A percentile compares a stretch with the other conserved stretches of the same genome.
Evolutionary conservation across 169 alveolate genomes (phyloP).

Genomic region (Cryptosporidium canis): DNA sequence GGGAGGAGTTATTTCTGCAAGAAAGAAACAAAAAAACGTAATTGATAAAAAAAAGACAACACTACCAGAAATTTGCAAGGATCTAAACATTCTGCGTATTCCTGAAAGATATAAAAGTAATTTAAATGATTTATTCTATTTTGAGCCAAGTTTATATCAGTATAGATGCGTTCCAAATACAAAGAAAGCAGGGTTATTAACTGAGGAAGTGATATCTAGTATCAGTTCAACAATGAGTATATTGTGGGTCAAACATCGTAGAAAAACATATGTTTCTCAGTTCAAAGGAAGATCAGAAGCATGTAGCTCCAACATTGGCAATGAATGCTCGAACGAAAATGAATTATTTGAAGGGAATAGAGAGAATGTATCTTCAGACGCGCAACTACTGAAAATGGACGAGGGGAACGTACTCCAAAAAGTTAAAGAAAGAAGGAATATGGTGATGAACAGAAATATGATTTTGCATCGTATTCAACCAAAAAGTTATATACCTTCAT

Average conservation of each 20-base stretch:
- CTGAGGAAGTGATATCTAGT: conserved; percentile 62
- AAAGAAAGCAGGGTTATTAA: conserved; percentile 64
- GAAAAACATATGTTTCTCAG: conserved; percentile 57
- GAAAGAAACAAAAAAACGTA: conserved; percentile 26
- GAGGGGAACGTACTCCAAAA: conserved; percentile 11
- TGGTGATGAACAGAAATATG: background rate
- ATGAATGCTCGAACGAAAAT: background rate
- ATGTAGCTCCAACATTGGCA: background rate
- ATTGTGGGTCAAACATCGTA: conserved; percentile 62
- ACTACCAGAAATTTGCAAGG: conserved; percentile 53
- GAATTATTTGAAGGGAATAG: conserved; percentile 1
- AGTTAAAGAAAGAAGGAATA: conserved; percentile 12
- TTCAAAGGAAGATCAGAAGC: conserved; percentile 4
- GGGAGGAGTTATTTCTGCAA: conserved; percentile 20
- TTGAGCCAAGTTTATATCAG: conserved; percentile 61
- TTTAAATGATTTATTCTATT: conserved; percentile 50
- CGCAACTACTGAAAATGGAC: background rate
- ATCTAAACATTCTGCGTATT: conserved; percentile 18
- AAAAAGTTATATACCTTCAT: conserved; percentile 66
- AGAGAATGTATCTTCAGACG: background rate
- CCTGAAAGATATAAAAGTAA: conserved; percentile 28
- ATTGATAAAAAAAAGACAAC: conserved; percentile 36
- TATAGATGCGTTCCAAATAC: conserved; percentile 67
- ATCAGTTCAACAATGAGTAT: conserved; percentile 69
- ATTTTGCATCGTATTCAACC: conserved; percentile 63